Base-by-base conservation (phyloP, 2,329 filamentous ascomycete species). In the Coniosporium tulheliwenetii region DNA sequence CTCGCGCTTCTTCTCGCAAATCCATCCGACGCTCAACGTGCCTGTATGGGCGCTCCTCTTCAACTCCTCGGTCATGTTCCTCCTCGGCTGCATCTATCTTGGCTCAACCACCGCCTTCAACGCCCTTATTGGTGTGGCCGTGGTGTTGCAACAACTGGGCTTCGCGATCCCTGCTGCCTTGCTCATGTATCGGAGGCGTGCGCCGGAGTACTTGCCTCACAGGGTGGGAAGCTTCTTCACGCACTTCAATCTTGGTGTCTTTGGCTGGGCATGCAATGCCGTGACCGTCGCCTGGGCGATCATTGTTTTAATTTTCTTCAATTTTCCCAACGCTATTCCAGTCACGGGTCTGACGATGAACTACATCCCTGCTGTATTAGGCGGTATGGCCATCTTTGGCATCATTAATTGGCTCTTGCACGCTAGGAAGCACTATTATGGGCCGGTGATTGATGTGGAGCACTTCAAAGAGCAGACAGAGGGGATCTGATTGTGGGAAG, bases 331-430 rank as follows among this genome's bases (percentile, higher is more conserved):
- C 39, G 50, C 62, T 0, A 43, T 69, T 15, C 72, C 71, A 0
- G 64, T 63, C 0, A 54, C 55, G 1, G 61, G 62, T 0, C 49
- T 53, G 9, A 66, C 57, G 34, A 76, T 76, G 73, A 77, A 76
- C 50, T 76, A 64, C 40, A 59, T 59, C 1, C 57, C 53, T 30
- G 54, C 63, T 2, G 62, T 65, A 30, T 52, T 52, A 2, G 56
- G 55, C 4, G 61, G 60, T 0, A 38, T 63, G 41, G 50, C 59
- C 35, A 43, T 51, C 2, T 46, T 64, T 13, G 54, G 19, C 7
- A 26, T 26, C 7, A 26, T 26, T 7, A 26, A 26, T 7, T 26
- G 19, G 19, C 7, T 26, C 19, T 26, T 7, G 7, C 19, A 26
- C 19, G 19, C 19, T 7, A 26, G 19, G 19, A 26, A 26, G 7